Base-by-base conservation (phyloP, 768 basidiomycete species). In the Symmetrospora coprosmae region DNA sequence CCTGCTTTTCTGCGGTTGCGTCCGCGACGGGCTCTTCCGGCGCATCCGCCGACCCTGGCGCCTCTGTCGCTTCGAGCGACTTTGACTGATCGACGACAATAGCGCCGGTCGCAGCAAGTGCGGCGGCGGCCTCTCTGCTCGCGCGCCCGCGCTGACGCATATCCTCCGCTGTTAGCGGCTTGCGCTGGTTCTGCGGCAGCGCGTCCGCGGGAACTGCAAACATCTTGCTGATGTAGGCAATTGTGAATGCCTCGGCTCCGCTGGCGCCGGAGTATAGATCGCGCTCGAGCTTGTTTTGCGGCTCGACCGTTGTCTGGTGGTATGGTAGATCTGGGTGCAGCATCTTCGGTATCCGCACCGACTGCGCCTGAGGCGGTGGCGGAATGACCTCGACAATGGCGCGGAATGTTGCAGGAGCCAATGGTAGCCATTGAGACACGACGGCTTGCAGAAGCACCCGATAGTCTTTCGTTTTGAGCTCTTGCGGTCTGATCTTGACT, bases 171-270 rank as follows among this genome's bases (percentile, higher is more conserved):
- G 84, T 87, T 46, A 87, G 67, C 17, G 79, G 75, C 66, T 77
- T 82, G 68, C 81, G 81, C 73, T 86, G 87, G 72, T 85, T 83
- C 69, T 90, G 86, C 0, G 92, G 92, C 23, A 99, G 75, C 47
- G 90, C 85, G 56, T 80, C 80, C 21, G 72, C 74, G n/a, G 81
- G 74, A 0, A 96, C 84, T 1, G 90, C 89, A 69, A 97, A 96
- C 92, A 97, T 99, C 73, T 97, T 99, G 78, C 87, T 92, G 46
- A 96, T 85, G 72, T 90, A 94, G 5, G 84, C 92, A 16, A 83
- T 80, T 13, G 89, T 76, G 59, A 74, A 80, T 0, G 84, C 82
- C 5, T 77, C 76, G 1, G 78, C 65, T 1, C 68, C 75, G 1
- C 79, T 77, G 52, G 81, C 80, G 40, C 89, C 86, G 0, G 78